These are phyloP conservation scores for Primulina tabacum DNA, from an alignment of 257 asterid genomes.

Conservation along the genomic window DNA sequence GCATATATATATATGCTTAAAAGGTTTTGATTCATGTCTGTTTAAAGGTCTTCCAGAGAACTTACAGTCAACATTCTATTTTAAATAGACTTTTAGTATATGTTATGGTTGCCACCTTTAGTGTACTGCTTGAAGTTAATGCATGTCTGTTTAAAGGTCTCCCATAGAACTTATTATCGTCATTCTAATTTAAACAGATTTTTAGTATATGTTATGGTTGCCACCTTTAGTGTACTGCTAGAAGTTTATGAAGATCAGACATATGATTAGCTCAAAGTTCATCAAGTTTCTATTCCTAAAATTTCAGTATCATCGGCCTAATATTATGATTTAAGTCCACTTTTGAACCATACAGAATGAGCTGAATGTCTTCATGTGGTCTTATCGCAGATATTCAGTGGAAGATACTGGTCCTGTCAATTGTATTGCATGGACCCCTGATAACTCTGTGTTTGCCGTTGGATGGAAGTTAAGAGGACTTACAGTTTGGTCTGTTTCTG, in stretches of 20 bases:
- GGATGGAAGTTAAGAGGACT: constrained; percentile 99
- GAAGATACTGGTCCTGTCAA: constrained; percentile 98
- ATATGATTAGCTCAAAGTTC: constrained; percentile 14
- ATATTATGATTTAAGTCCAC: constrained; percentile 7
- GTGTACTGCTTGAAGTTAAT: constrained; percentile 12
- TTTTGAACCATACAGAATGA: constrained; percentile 16
- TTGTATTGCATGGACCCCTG: constrained; percentile 97
- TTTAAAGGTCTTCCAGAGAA: constrained; percentile 18
- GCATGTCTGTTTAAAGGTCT: background rate
- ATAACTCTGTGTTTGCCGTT: constrained; percentile 92
- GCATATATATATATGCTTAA: background rate
- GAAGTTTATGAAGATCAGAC: constrained; percentile 6
- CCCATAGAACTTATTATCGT: too few species aligned
- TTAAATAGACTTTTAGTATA: background rate
- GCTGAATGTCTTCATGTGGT: constrained; percentile 23
- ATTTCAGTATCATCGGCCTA: constrained; percentile 6
- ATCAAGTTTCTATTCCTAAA: constrained; percentile 7
- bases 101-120: constrained; percentile 13
- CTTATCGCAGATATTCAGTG: constrained; percentile 65
- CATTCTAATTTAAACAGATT: too few species aligned
- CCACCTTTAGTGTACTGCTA: background rate
- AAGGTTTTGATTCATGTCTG: constrained; percentile 6
- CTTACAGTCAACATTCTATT: background rate
- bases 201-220: too few species aligned
- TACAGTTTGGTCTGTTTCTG: constrained; percentile 98